These are phyloP conservation scores for Oenanthe sinensis DNA, from an alignment of 129 eudicot species.

Conservation along the genomic window DNA sequence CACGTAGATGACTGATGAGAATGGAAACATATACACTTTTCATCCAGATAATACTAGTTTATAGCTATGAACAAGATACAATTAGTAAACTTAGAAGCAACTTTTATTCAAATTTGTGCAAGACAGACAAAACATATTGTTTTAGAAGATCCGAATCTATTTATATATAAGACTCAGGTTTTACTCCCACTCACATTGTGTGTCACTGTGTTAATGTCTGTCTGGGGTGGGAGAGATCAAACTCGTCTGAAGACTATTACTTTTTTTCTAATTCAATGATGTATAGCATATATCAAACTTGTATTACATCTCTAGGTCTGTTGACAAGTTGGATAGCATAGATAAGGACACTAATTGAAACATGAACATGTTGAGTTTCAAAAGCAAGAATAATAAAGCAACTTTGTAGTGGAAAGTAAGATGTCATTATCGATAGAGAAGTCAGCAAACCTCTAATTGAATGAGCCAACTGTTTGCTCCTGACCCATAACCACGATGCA, in stretches of 20 bases:
- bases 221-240: neutral
- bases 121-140: neutral
- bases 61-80: neutral
- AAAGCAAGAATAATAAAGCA: slow-evolving; percentile 16
- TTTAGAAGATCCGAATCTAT: neutral
- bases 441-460: slow-evolving; percentile 81
- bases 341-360: neutral
- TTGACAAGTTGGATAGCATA: neutral
- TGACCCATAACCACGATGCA: slow-evolving; percentile 78
- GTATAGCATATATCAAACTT: neutral
- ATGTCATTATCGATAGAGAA: slow-evolving; percentile 32
- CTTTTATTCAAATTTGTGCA: neutral
- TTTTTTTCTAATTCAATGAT: neutral
- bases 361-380: neutral
- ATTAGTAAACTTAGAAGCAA: neutral
- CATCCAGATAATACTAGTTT: neutral
- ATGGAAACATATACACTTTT: neutral
- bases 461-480: slow-evolving; percentile 98
- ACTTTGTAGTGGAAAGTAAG: slow-evolving; percentile 2
- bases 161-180: neutral
- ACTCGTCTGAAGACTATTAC: neutral
- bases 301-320: neutral
- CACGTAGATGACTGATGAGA: neutral
- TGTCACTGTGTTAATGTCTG: neutral
- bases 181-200: neutral